A percentile compares a stretch with the other conserved stretches of the same genome.
These are phyloP conservation scores for Wallacemonas sp. DNA, from an alignment of 208 protist genomes.

Conservation along the genomic window DNA sequence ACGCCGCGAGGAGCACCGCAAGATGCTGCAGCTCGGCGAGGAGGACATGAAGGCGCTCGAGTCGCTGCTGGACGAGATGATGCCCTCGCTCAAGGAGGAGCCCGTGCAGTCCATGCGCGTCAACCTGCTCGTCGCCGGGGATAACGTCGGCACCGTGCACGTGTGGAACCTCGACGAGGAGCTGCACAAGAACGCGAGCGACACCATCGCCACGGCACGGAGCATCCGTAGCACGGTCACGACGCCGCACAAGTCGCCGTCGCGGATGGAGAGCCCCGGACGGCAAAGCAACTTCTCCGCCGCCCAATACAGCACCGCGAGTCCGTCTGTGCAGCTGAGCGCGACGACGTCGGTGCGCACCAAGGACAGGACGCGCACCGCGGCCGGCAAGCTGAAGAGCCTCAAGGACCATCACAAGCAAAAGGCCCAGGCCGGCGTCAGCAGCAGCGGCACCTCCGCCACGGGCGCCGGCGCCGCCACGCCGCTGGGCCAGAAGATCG, in stretches of 20 bases:
- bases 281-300: conserved; percentile 15
- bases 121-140: conserved; percentile 80
- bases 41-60: conserved; percentile 82
- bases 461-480: background rate
- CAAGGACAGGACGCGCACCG: background rate
- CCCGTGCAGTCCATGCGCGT: conserved; percentile 67
- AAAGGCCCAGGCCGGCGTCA: background rate
- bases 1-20: conserved; percentile 71
- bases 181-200: conserved; percentile 26
- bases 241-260: conserved; percentile 4
- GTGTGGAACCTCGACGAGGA: conserved; percentile 91
- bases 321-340: conserved; percentile 25
- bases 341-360: background rate
- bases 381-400: conserved; percentile 14
- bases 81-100: conserved; percentile 72
- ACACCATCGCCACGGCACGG: conserved; percentile 15
- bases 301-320: conserved; percentile 14
- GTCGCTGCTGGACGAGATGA: conserved; percentile 54
- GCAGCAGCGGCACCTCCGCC: background rate
- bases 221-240: conserved; percentile 7
- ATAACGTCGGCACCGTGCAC: conserved; percentile 75
- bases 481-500: background rate
- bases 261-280: conserved; percentile 8
- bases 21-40: conserved; percentile 59
- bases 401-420: background rate